phyloP scores from a whole-genome alignment of 163 green algal genomes.

The Prototheca cutis region DNA sequence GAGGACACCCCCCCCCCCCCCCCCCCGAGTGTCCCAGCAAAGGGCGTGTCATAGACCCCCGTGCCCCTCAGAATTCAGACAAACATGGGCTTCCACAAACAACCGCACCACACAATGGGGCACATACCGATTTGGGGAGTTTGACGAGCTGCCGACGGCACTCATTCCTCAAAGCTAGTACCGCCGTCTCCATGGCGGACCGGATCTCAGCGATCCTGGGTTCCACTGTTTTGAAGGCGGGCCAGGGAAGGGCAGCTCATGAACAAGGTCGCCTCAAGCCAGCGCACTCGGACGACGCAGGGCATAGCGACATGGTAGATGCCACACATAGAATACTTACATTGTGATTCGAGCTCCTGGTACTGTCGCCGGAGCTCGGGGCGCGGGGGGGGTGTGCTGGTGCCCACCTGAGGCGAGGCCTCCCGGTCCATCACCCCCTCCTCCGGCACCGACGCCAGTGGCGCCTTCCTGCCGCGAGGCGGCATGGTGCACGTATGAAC shows the following conservation, averaged over 20 bases:
- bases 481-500: no score
- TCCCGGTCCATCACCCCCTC: neutral
- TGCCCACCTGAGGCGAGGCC: neutral
- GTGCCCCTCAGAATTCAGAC: no score
- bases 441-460: constrained; percentile 1
- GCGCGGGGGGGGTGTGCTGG: neutral
- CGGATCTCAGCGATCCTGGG: constrained; percentile 3
- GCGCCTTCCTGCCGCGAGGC: neutral
- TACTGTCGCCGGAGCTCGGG: constrained; percentile 2
- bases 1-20: no score
- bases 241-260: no score
- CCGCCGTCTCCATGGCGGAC: constrained; percentile 4
- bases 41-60: no score
- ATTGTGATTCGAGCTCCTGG: constrained; percentile 1
- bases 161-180: constrained; percentile 4
- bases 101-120: constrained; percentile 1
- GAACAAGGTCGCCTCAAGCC: no score
- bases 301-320: no score
- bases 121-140: constrained; percentile 16
- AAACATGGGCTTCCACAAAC: no score
- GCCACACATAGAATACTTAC: no score
- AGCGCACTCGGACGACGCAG: no score
- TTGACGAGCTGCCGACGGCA: constrained; percentile 1
- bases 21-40: no score
- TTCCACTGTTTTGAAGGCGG: no score